These are phyloP conservation scores for Patellaria atrata DNA, from an alignment of 495 filamentous ascomycete species.

Conservation along the genomic window DNA sequence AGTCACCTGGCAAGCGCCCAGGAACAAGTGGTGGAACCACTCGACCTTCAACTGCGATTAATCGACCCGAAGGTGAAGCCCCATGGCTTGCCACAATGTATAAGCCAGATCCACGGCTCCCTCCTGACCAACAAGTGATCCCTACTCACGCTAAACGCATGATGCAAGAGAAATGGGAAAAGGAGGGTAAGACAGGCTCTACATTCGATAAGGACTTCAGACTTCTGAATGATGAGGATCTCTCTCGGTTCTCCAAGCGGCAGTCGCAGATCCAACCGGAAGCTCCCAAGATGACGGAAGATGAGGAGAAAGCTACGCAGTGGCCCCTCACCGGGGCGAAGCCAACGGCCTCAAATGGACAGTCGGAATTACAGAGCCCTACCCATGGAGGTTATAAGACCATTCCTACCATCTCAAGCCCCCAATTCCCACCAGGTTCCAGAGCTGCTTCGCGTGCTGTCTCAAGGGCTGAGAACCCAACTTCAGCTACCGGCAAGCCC, in stretches of 20 bases:
- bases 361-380: no score
- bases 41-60: conserved; percentile 45
- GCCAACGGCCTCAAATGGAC: no score
- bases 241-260: conserved; percentile 12
- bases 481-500: conserved; percentile 7
- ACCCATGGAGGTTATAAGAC: conserved; percentile 27
- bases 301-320: conserved; percentile 3
- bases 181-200: conserved; percentile 67
- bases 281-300: conserved; percentile 1
- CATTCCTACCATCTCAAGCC: conserved; percentile 25
- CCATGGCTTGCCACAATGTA: conserved; percentile 94
- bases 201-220: conserved; percentile 74
- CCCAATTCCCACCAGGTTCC: conserved; percentile 7
- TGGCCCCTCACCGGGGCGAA: no score
- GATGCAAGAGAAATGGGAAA: conserved; percentile 90
- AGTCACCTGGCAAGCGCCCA: conserved; percentile 37
- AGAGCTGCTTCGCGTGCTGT: conserved; percentile 3
- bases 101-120: conserved; percentile 85
- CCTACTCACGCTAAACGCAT: conserved; percentile 85
- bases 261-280: conserved; percentile 4
- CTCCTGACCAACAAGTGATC: conserved; percentile 87
- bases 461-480: background rate
- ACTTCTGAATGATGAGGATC: conserved; percentile 42
- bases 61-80: conserved; percentile 82
- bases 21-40: conserved; percentile 41